Base-by-base conservation (phyloP, 148 eudicot species). In the Nepenthes mirabilis region DNA sequence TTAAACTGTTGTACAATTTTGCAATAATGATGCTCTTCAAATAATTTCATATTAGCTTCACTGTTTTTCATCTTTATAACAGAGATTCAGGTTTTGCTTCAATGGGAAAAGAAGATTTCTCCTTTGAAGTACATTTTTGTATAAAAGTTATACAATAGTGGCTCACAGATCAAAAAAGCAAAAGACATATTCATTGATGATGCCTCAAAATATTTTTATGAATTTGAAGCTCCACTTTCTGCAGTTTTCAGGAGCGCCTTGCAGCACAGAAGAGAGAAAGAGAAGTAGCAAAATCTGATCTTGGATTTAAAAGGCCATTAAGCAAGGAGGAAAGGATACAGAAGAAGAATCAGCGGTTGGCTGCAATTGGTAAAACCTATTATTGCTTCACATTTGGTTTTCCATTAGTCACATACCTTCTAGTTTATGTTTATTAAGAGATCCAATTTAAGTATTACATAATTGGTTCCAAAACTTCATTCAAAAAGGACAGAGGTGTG, bases 181-280 rank as follows among this genome's bases (percentile, higher is more conserved):
- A 40, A 23, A 23, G 23, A 23, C 23, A 23, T 23, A 23, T 23
- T 23, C 23, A 23, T 23, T 23, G 23, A 23, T 23, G 23, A 23
- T 23, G 23, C 23, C 23, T 23, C 52, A 6, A 49, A 10, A 12
- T 11, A 43, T 14, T 9, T 11, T 66, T 37, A 55, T 33, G 45
- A 14, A 52, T 58, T 56, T 60, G 32, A 49, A 14, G 10, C 52
- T 51, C 55, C 11, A 47, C 49, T 63, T 60, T 68, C 33, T 70
- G 73, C 83, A 89, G 98, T 76, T 91, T 91, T 74, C 95, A 91
- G 75, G 98, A 91, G 73, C 93, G 98, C 59, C 85, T 91, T 65
- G 96, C 75, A 33, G 96, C 86, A 56, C 96, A 88, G 79, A 80
- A 80, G 63, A 86, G 49, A 75, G 98, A 88, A 72, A 77, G 80